Evolutionary conservation across 805 yeast genomes (phyloP), one percentile per base, ranked within the genome.

Genomic region (Naumovozyma castellii): DNA sequence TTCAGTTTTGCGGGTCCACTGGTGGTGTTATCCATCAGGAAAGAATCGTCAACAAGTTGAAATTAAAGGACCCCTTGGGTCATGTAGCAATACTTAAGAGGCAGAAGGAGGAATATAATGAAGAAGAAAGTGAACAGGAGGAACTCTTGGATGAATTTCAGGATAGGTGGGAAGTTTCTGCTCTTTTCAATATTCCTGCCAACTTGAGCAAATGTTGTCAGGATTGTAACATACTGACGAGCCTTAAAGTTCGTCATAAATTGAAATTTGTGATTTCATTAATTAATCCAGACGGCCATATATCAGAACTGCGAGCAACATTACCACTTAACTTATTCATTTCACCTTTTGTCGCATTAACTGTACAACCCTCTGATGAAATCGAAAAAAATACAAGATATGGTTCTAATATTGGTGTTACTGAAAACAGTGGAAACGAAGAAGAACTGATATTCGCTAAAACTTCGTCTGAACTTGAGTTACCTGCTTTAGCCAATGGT

Each of bases 221-320:
- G 61, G 97, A 92, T 61, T 83, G 88, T 54, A 82, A 77, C 43
- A 69, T 90, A 32, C 65, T 70, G 22, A 69, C 71, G 18, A 73
- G 78, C 54, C 72, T 86, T 44, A 85, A 85, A 58, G 87, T 92
- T 13, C 76, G 95, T 43, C 98, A 90, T 64, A 90, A 90, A 64
- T 61, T 92, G 40, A 82, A 85, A 53, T 86, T 90, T 57, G 78
- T 75, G 5, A 76, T 90, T 42, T 81, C 85, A 2, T 68, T 90
- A 47, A 64, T 78, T 35, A 90, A 90, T 57, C 83, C 94, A 0
- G 97, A 88, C 58, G 95, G 95, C 2, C 97, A 90, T 56, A 80
- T 81, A 3, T 86, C 96, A 1, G 97, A 90, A 60, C 67, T 92
- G 36, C 70, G 97, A 20, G 97, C 97, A 0, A 81, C 97, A 0